phyloP scores from a whole-genome alignment of 805 yeast species.

The Wickerhamiella sorbophila region DNA sequence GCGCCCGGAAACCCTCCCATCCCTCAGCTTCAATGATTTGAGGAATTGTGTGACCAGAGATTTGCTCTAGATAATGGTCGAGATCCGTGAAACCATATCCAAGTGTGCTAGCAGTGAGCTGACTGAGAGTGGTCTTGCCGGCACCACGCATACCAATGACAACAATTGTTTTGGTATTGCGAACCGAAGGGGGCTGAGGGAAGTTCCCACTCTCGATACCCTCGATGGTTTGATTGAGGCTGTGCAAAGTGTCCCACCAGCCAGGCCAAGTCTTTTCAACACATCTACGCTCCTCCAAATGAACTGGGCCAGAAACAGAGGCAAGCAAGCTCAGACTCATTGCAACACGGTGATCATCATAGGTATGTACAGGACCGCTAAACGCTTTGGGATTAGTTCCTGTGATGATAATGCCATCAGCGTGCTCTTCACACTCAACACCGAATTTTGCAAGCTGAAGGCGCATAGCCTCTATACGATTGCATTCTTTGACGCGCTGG shows the following conservation, averaged over 20 bases:
- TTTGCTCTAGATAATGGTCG: conserved; percentile 55
- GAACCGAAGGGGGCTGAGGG: conserved; percentile 7
- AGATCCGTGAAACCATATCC: conserved; percentile 55
- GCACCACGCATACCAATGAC: conserved; percentile 97
- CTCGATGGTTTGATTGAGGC: conserved; percentile 47
- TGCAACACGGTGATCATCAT: conserved; percentile 96
- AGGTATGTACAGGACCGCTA: conserved; percentile 35
- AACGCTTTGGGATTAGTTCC: conserved; percentile 37
- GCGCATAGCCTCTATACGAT: conserved; percentile 91
- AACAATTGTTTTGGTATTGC: conserved; percentile 44
- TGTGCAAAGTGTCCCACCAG: conserved; percentile 91
- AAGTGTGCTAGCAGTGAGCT: conserved; percentile 57
- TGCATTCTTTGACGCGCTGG: conserved; percentile 95
- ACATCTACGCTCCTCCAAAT: conserved; percentile 74
- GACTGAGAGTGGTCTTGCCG: conserved; percentile 78
- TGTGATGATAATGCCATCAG: conserved; percentile 80
- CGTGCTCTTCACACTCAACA: conserved; percentile 66
- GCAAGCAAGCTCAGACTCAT: conserved; percentile 90
- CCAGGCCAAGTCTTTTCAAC: conserved; percentile 99
- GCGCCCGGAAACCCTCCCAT: conserved; percentile 75
- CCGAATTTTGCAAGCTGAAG: conserved; percentile 81
- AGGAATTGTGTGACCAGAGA: conserved; percentile 28
- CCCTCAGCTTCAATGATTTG: conserved; percentile 48
- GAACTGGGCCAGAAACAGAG: conserved; percentile 47
- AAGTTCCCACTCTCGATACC: conserved; percentile 46